These are phyloP conservation scores for Sclerotinia borealis DNA, from an alignment of 2,329 filamentous ascomycete species.

Conservation along the genomic window DNA sequence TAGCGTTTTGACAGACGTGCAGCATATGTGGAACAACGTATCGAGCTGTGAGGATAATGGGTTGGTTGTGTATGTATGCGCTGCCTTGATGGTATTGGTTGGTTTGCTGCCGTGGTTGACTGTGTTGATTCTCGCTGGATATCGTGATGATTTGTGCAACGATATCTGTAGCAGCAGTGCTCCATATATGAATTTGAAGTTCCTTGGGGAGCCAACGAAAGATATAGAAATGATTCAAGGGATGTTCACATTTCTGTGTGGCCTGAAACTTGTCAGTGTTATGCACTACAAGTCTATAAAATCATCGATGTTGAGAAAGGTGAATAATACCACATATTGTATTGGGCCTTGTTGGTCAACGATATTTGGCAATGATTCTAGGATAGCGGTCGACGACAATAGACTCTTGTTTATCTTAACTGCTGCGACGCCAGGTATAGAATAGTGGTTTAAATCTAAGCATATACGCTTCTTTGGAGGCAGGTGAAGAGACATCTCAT, in stretches of 20 bases:
- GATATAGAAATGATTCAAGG: not conserved
- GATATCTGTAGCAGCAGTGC: not conserved
- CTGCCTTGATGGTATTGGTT: not conserved
- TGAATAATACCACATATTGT: not conserved
- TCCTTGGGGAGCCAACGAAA: not conserved
- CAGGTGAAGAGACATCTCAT: not conserved
- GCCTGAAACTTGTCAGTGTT: not conserved
- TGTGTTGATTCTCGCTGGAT: not conserved
- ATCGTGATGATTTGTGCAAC: not conserved
- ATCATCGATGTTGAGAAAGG: not conserved
- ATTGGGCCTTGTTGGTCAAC: not conserved
- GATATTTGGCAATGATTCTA: not conserved
- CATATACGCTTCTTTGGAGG: not conserved
- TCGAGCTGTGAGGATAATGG: not conserved
- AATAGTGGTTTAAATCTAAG: not conserved
- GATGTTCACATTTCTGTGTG: not conserved
- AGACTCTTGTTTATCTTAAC: not conserved
- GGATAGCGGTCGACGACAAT: not conserved
- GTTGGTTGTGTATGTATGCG: not conserved
- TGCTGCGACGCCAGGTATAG: not conserved
- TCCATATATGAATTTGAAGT: not conserved
- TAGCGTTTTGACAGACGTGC: not conserved
- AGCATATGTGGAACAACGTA: not conserved
- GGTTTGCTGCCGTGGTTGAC: not conserved
- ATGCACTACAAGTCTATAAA: rapidly evolving